Conservation (phyloP, 2,329 filamentous ascomycete species). For the Seiridium unicorne region DNA sequence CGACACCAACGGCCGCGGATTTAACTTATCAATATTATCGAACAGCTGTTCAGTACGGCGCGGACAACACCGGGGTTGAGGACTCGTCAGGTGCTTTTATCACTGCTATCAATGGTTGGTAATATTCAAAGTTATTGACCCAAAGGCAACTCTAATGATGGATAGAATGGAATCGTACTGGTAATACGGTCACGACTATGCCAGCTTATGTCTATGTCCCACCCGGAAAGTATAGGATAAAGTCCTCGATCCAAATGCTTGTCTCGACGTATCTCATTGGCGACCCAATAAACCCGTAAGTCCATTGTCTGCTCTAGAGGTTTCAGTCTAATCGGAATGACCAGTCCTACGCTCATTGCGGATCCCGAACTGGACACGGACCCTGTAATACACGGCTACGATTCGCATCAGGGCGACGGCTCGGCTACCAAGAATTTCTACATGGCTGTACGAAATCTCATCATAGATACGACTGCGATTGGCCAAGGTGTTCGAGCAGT, state of each 20-base stretch:
- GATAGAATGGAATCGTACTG: slow-evolving; percentile 22
- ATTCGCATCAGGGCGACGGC: slow-evolving; percentile 23
- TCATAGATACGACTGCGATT: slow-evolving; percentile 25
- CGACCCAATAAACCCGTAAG: slow-evolving; percentile 21
- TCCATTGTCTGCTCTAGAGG: background rate
- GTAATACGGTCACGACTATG: slow-evolving; percentile 24
- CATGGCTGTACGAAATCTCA: slow-evolving; percentile 29
- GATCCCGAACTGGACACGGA: slow-evolving; percentile 11
- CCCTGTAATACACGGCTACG: slow-evolving; percentile 22
- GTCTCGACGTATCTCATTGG: slow-evolving; percentile 30
- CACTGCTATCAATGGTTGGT: slow-evolving; percentile 18
- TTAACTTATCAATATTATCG: slow-evolving; percentile 24
- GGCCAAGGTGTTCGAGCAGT: slow-evolving; percentile 14
- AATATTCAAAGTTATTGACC: background rate
- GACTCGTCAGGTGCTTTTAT: slow-evolving; percentile 26
- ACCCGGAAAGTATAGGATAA: slow-evolving; percentile 28
- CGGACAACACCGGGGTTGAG: slow-evolving; percentile 22
- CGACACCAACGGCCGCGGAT: slow-evolving; percentile 21
- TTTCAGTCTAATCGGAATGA: background rate
- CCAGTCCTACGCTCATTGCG: slow-evolving; percentile 24
- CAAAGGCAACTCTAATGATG: background rate
- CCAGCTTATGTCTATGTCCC: slow-evolving; percentile 29
- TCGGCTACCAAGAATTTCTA: slow-evolving; percentile 31
- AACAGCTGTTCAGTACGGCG: slow-evolving; percentile 22
- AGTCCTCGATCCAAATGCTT: slow-evolving; percentile 25